phyloP scores from a whole-genome alignment of 805 yeast species.

The Torulaspora indica region DNA sequence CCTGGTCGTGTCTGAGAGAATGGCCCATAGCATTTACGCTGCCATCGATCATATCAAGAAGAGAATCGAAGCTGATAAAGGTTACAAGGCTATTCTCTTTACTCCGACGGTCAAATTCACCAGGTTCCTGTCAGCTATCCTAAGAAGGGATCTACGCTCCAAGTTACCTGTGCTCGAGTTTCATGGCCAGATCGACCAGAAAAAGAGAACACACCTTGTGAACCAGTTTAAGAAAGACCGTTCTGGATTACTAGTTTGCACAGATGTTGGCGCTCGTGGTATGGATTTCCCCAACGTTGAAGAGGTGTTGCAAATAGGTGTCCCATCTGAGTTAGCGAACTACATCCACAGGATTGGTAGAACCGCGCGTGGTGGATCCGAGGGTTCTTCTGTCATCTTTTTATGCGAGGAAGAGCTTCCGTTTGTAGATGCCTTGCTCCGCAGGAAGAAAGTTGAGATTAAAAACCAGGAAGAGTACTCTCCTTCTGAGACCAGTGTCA shows the following conservation, averaged over 20 bases:
- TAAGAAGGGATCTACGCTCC: conserved; percentile 34
- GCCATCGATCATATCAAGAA: conserved; percentile 48
- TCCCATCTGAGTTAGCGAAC: conserved; percentile 68
- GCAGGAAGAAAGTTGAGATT: conserved; percentile 53
- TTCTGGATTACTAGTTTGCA: conserved; percentile 63
- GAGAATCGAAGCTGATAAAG: conserved; percentile 36
- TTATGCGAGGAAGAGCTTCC: conserved; percentile 52
- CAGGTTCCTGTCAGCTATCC: conserved; percentile 47
- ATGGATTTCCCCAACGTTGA: conserved; percentile 88
- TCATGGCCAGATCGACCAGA: conserved; percentile 75
- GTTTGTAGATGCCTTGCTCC: conserved; percentile 47
- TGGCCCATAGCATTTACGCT: conserved; percentile 57
- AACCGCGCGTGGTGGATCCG: conserved; percentile 87
- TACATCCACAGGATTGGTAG: conserved; percentile 93
- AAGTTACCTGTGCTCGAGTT: conserved; percentile 40
- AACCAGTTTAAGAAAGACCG: conserved; percentile 46
- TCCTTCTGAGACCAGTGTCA: conserved; percentile 33
- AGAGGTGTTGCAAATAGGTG: conserved; percentile 78
- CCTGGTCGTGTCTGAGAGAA: conserved; percentile 48
- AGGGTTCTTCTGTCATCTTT: conserved; percentile 66
- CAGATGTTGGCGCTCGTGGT: conserved; percentile 96
- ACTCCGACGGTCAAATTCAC: conserved; percentile 72
- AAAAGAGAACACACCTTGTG: conserved; percentile 57
- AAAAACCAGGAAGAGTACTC: conserved; percentile 41
- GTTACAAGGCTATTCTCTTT: conserved; percentile 77